Evolutionary conservation across 2,329 filamentous ascomycete genomes (phyloP).

Genomic region (Xylariales sp.): DNA sequence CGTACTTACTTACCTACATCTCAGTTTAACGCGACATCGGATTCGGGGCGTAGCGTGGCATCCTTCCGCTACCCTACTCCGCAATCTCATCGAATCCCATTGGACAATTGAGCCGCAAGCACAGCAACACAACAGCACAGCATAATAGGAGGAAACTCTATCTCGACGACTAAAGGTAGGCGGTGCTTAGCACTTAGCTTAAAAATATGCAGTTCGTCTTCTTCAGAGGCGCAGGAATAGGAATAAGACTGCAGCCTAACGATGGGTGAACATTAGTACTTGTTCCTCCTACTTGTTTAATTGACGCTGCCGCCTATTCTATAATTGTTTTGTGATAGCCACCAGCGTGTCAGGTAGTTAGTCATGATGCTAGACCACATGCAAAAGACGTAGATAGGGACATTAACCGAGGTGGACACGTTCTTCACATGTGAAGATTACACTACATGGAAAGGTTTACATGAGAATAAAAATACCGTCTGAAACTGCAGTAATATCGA

Average conservation of each 20-base stretch:
- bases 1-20: background rate
- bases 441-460: background rate
- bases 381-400: background rate
- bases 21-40: background rate
- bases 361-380: background rate
- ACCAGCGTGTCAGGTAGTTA: background rate
- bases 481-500: no score
- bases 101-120: slow-evolving; percentile 7
- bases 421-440: background rate
- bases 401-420: no score
- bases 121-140: no score
- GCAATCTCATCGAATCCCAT: slow-evolving; percentile 12
- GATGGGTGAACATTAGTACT: slow-evolving; percentile 5
- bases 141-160: slow-evolving; percentile 18
- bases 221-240: slow-evolving; percentile 19
- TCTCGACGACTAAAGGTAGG: slow-evolving; percentile 22
- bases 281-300: slow-evolving; percentile 9
- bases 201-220: slow-evolving; percentile 7
- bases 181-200: slow-evolving; percentile 2
- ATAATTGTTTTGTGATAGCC: slow-evolving; percentile 15
- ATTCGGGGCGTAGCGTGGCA: background rate
- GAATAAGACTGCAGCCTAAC: background rate
- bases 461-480: background rate
- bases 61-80: slow-evolving; percentile 5
- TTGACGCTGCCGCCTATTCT: slow-evolving; percentile 3